Evolutionary conservation across 768 basidiomycete species (phyloP), one percentile per base, ranked within the genome.

Genomic region (Sutorius australiensis): DNA sequence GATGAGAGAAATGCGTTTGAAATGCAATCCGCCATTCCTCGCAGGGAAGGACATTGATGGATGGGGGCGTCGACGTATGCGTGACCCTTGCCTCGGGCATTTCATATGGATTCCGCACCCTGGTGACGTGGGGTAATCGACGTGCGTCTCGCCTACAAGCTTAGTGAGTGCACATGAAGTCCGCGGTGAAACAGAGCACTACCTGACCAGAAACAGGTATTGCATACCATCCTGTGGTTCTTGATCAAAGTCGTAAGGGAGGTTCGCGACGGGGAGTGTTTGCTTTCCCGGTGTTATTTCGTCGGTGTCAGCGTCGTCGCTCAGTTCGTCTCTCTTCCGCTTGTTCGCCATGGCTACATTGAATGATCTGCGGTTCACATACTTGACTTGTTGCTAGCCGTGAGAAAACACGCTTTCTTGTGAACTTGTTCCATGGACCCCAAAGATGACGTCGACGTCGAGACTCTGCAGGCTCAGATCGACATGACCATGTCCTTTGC

Each of bases 181-280:
- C 16, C 2, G 17, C 3, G 40, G 39, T 31, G 21, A 43, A 44
- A 14, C 37, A 27, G 16, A 41, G 45, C 59, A 73, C 47, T 64
- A 89, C 90, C 90, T 80, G 39, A 92, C 90, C 46, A 81, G 81
- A 68, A 92, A 91, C 39, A 92, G 75, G 66, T 92, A 92, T 61
- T 92, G 78, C 77, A 87, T 59, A 3, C 90, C 90, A 69, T 92
- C 85, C 61, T 69, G 67, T 0, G 90, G 89, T 45, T 77, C 78
- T 24, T 74, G 80, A 57, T 81, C 71, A 64, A 86, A 92, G 62
- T 86, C 76, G 17, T 72, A 64, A n/a, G 89, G 87, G 46, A 92
- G 77, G 61, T 83, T 78, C 17, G 90, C 89, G n/a, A 92, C 87
- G 16, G 90, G 90, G 3, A 92, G 75, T 24, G 80, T 86, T 68